Evolutionary conservation across 1,284 basidiomycete species (phyloP).

Genomic region (Puccinia novopanici): DNA sequence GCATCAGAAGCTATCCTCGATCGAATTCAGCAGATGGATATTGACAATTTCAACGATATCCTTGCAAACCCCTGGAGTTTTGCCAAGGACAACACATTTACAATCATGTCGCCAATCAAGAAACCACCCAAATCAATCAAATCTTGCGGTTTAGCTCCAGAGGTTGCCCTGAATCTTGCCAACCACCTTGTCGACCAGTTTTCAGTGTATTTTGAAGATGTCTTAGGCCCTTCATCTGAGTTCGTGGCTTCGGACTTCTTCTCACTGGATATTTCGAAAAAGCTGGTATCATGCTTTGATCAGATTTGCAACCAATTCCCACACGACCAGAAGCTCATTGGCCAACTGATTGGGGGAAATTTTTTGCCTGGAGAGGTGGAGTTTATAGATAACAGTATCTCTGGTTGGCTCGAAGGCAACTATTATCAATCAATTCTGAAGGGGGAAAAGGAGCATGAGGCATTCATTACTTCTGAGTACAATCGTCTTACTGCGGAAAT

Average conservation of each 20-base stretch:
- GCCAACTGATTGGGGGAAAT: not conserved
- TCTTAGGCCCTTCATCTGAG: not conserved
- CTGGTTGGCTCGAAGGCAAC: not conserved
- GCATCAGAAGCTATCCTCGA: not conserved
- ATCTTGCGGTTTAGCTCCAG: not conserved
- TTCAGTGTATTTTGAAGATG: not conserved
- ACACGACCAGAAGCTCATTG: not conserved
- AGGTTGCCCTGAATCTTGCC: not conserved
- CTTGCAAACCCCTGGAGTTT: not conserved
- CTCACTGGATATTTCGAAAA: not conserved
- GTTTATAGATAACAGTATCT: not conserved
- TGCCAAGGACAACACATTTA: not conserved
- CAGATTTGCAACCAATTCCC: not conserved
- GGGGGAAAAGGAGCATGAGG: not conserved
- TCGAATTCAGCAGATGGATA: not conserved
- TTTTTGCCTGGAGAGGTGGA: not conserved
- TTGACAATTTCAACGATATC: not conserved
- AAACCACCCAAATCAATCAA: not conserved
- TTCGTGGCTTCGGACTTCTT: not conserved
- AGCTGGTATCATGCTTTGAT: not conserved
- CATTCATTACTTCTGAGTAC: not conserved
- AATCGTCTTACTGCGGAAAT: not conserved
- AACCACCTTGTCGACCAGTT: not conserved
- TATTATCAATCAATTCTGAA: not conserved
- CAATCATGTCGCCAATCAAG: not conserved